Base-by-base conservation (phyloP, 331 rosid species). In the Rhamnella rubrinervis region DNA sequence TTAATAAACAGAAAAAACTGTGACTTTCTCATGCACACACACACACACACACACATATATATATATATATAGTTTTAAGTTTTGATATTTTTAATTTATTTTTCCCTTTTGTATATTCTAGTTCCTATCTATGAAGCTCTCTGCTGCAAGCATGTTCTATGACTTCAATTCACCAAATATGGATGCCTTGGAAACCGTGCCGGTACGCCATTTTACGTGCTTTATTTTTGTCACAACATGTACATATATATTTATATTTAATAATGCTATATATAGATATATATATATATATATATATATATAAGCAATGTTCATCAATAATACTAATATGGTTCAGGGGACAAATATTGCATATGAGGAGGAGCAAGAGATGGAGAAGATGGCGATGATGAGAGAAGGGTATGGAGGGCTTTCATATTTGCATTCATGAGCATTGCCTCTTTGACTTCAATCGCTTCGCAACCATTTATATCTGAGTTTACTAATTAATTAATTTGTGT, bases 51-150 rank as follows among this genome's bases (percentile, higher is more conserved):
- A 40, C 47, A 40, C 10, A 40, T 9, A 8, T 9, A 41, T 41
- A 8, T 41, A 40, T 6, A 40, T 40, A 40, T 21, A 49, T 13
- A 23, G 16, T 26, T 66, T 55, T 55, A 21, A 9, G 2, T 70
- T 35, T 59, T 35, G 47, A 5, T 55, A 2, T 57, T 8, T 56
- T 17, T 44, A 46, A 14, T 53, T 58, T 21, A 15, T 57, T 18
- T 65, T 41, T 56, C 0, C 65, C 11, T 53, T 19, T 23, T 44
- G 44, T 55, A 11, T 63, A 11, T 79, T 37, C 14, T 41, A 88
- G 91, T 88, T 83, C 66, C 87, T 88, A 5, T 88, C 89, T 41
- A 70, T 76, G 91, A 88, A 88, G 80, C 87, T 88, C 53, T 81
- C 91, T 12, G 81, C 86, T 66, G 95, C 87, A 63, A 88, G 87